Evolutionary conservation across 2,329 filamentous ascomycete species (phyloP), one percentile per base, ranked within the genome.

Genomic region (Metarhizium album): DNA sequence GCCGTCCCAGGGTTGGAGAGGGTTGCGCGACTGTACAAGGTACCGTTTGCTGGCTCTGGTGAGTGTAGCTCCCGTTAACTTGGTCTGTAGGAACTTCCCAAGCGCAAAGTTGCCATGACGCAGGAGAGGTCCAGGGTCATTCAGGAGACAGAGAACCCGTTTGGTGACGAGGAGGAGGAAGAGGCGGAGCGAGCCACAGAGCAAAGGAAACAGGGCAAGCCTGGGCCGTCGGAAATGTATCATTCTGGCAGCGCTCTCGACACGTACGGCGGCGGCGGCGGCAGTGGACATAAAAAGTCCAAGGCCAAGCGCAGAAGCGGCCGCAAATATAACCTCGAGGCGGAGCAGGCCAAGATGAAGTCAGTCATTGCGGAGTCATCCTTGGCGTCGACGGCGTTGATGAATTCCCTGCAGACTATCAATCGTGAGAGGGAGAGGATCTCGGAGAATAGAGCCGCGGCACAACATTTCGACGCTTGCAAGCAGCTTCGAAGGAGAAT

Each of bases 391-490:
- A 96, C 87, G 0, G 95, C 95, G 63, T 74, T 98, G 38, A 76
- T 84, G 62, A 97, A 98, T 62, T 81, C 84, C 1, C 74, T 98
- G 37, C 90, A 93, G 65, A 82, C 86, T 49, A 90, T 96, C 69
- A 96, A 97, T 64, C 83, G 93, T 53, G 93, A 97, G 65, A 79
- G 74, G 46, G 84, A 95, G 66, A 84, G 87, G 3, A 90, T 97
- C 31, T 95, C 90, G 5, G 86, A 95, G 37, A 94, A 97, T 57
- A 66, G 76, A 7, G 76, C 82, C 52, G 87, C 89, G 1, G 77
- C 88, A 52, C 75, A 83, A 57, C 80, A 84, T 2, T 96, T 97
- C 57, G 89, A 96, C 59, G 76, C 72, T 2, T 97, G 91, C 74
- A 97, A 96, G 67, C 75, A 81, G 46, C 78, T 97, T 13, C 80